Evolutionary conservation across 2,329 filamentous ascomycete genomes (phyloP), one percentile per base, ranked within the genome.

Genomic region (Claviceps africana): DNA sequence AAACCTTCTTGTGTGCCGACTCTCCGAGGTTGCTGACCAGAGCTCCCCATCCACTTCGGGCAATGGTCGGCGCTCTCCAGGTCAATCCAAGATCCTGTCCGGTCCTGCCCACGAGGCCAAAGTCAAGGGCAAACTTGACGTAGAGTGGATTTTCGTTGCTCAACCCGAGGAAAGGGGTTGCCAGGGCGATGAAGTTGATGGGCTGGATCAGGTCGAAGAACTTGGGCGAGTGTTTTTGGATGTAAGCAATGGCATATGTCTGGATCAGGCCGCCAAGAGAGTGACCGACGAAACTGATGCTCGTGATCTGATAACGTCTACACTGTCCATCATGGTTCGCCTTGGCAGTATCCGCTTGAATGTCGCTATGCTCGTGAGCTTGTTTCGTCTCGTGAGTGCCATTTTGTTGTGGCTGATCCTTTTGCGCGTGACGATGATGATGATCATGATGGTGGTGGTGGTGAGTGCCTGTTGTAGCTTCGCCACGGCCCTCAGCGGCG

Each of bases 131-230:
- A 66, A 98, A 97, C 62, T 90, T 95, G 67, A 98, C 87, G 65
- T 98, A 98, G 53, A 97, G 76, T 0, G 93, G 93, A 60, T 98
- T 98, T 64, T 98, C 93, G 64, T 98, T 96, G 67, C 91, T 97
- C 39, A 97, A 72, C 0, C 91, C 91, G 1, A 97, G 71, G 58
- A 96, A 88, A 0, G 91, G 91, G 0, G 90, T 85, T 17, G 91
- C 90, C 58, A 97, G 72, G 30, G 86, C 77, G 57, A 97, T 85
- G 62, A 97, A 97, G 64, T 96, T 96, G 64, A 95, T 74, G 0
- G 91, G 91, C 57, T 82, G 79, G 60, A 96, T 95, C 5, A 82
- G 72, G 48, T 90, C 78, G 61, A 97, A 97, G 65, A 97, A 97
- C 10, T 83, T 72, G 1, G 91, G 91, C 0, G 88, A 95, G 65